Conservation (phyloP, 345 rosid genomes). For the Lepidium africanum region DNA sequence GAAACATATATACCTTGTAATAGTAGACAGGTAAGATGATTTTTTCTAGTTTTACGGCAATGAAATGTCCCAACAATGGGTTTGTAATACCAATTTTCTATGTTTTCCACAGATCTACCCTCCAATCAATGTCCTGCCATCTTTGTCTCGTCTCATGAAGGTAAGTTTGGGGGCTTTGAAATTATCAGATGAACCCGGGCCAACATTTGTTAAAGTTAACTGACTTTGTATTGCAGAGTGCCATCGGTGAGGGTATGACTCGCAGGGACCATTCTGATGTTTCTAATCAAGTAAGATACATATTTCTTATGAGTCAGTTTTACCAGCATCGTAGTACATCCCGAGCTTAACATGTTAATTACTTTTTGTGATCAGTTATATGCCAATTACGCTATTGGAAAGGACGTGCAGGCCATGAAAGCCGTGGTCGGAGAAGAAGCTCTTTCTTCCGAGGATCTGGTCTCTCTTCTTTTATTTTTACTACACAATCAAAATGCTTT, state of each 20-base stretch:
- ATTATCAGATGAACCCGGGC: not conserved
- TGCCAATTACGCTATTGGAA: slow-evolving; percentile 95
- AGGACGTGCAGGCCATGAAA: slow-evolving; percentile 98
- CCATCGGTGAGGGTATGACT: slow-evolving; percentile 96
- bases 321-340: not conserved
- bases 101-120: slow-evolving; percentile 68
- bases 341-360: not conserved
- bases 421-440: slow-evolving; percentile 99
- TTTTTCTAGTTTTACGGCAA: not conserved
- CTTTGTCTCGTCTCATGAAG: slow-evolving; percentile 94
- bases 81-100: not conserved
- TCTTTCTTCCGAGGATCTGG: slow-evolving; percentile 96
- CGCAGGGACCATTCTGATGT: slow-evolving; percentile 89
- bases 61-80: not conserved
- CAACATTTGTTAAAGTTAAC: not conserved
- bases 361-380: slow-evolving; percentile 47
- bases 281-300: slow-evolving; percentile 72
- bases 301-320: not conserved
- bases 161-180: slow-evolving; percentile 29
- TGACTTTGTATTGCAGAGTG: slow-evolving; percentile 53
- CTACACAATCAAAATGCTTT: not conserved
- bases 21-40: not conserved
- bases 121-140: slow-evolving; percentile 89
- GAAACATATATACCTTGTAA: not conserved
- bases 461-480: slow-evolving; percentile 22